Evolutionary conservation across 1,139 yeast genomes (phyloP), one percentile per base, ranked within the genome.

Genomic region (Citeromyces hawaiiensis): DNA sequence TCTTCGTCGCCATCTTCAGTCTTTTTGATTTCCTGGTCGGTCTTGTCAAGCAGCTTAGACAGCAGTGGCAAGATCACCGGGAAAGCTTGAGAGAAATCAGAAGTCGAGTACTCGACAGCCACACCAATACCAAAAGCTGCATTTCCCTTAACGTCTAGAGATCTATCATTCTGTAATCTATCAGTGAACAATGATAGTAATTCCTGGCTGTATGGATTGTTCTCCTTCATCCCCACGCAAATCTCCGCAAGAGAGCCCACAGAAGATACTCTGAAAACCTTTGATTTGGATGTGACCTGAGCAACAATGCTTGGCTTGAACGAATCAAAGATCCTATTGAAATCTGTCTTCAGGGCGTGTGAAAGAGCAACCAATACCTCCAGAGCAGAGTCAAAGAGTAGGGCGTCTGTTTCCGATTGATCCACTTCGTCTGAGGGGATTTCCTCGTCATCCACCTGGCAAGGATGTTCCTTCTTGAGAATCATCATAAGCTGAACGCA

Each of bases 71-170:
- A 70, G 43, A 88, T 73, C 38, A 74, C 68, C 47, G 76, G 79
- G 63, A 79, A 88, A 37, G 73, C 66, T 21, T 78, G 59, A 35
- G 81, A 64, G 48, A 80, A 70, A 55, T 81, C 85, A 46, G 64
- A 62, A 18, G 67, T 54, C 42, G 85, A 68, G 61, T 66, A 60
- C 61, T 76, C 80, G 47, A 87, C 67, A 45, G 87, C 63, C 47
- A 87, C 64, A 48, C 98, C 99, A 48, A 85, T 75, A 68, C 97
- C 98, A 56, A 86, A 91, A 14, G 97, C 96, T 42, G 97, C 93
- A 53, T 87, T 85, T 50, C 96, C 91, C 63, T 91, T 81, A 42
- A 87, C 97, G 56, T 87, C 96, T 49, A 83, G 69, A 21, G 93
- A 81, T 52, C 77, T 72, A 60, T 91, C 98, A 47, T 71, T 69